Base-by-base conservation (phyloP, 345 rosid species). In the Streptanthus diversifolius region DNA sequence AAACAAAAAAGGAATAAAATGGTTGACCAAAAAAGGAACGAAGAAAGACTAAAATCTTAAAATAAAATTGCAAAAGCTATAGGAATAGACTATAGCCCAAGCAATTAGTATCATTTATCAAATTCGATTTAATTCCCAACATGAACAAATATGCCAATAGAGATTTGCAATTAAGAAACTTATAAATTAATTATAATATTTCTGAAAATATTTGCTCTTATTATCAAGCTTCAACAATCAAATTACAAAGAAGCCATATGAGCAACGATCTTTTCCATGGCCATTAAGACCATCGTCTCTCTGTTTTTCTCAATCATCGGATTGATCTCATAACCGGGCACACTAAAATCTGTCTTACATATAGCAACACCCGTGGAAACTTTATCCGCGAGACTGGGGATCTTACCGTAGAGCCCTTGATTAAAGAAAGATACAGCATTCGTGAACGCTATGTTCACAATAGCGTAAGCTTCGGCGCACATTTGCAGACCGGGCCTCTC, bases 381-480 rank as follows among this genome's bases (percentile, higher is more conserved):
- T 0, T n/a, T 14, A 11, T 37, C 27, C 36, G 48, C 8, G 24
- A 69, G 27, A 10, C 18, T 18, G 18, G 15, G 21, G 10, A 76
- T 41, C 19, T 62, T 19, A 44, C 15, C 21, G 44, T 76, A 76
- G 0, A 21, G 35, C 32, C 39, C 59, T 56, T 70, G 27, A 10
- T 45, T 12, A 8, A 63, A 63, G 47, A 10, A 70, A 54, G 71
- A 45, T 0, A 63, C 14, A 55, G 29, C 71, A 8, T 44, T 37
- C 17, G n/a, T 36, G 61, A 70, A 56, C 8, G 71, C 71, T 1
- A 8, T 15, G 66, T 63, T 64, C 10, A 63, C 66, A 54, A 53
- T 27, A 2, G 59, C 17, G 66, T 76, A 76, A 70, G 75, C 75
- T 1, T 47, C 71, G 0, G 80, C 80, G 5, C 80, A 76, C 75